phyloP scores from a whole-genome alignment of 176 grass and related monocot species.

The Thalia dealbata region DNA sequence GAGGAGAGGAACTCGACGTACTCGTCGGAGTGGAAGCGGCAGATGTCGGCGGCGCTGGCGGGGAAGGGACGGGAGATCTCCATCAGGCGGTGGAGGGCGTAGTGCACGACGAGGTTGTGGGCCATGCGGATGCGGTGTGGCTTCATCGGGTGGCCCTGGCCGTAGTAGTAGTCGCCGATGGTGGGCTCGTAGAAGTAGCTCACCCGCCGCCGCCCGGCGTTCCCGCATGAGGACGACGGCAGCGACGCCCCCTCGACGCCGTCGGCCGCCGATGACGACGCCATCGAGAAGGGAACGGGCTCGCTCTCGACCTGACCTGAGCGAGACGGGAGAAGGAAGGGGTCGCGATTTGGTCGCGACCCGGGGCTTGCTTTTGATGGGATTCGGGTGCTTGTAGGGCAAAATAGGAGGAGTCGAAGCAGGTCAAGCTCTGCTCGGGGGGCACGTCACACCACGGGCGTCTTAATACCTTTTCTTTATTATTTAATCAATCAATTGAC shows the following conservation, averaged over 20 bases:
- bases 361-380: neutral
- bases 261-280: neutral
- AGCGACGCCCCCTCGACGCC: neutral
- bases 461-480: too few relatives aligned
- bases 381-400: too few relatives aligned
- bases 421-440: too few relatives aligned
- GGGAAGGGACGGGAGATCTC: constrained; percentile 14
- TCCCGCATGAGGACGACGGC: neutral
- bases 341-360: neutral
- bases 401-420: too few relatives aligned
- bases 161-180: constrained; percentile 21
- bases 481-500: too few relatives aligned
- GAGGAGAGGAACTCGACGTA: constrained; percentile 17
- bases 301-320: neutral
- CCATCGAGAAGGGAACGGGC: neutral
- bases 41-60: neutral
- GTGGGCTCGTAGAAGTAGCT: constrained; percentile 18
- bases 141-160: constrained; percentile 20
- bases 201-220: neutral
- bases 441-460: too few relatives aligned
- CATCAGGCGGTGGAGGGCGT: constrained; percentile 15
- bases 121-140: constrained; percentile 18
- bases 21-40: constrained; percentile 11
- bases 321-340: neutral
- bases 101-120: constrained; percentile 14